Evolutionary conservation across 1,284 basidiomycete genomes (phyloP).

Genomic region (Tylopilus sp.): DNA sequence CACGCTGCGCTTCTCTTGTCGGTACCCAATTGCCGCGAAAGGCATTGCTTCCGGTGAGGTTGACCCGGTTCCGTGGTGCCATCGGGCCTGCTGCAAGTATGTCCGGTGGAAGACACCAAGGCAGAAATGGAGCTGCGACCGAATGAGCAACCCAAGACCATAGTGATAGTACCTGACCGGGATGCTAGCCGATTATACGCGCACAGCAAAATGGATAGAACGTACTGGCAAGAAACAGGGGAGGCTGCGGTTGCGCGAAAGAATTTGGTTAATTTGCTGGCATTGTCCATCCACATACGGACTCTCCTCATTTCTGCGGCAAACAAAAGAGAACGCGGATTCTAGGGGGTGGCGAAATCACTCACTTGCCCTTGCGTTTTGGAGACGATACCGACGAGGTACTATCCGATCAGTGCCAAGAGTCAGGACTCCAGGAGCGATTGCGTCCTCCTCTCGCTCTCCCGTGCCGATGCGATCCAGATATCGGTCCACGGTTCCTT

Average conservation of each 20-base stretch:
- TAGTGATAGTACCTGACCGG: not conserved
- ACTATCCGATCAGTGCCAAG: not conserved
- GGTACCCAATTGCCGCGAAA: not conserved
- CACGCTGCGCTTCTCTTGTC: constrained; percentile 2
- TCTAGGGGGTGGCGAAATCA: not conserved
- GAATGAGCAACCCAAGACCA: constrained; percentile 5
- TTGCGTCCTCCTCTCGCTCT: not conserved
- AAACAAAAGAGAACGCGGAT: not conserved
- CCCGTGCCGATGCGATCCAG: not conserved
- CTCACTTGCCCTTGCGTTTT: not conserved
- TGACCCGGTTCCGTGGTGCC: not conserved
- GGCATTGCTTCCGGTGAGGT: not conserved
- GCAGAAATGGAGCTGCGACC: constrained; percentile 15
- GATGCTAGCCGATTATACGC: not conserved
- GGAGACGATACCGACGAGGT: not conserved
- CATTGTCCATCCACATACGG: not conserved
- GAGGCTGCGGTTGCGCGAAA: not conserved
- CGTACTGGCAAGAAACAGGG: not conserved
- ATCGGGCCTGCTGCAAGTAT: constrained; percentile 4
- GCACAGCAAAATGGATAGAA: constrained; percentile 1
- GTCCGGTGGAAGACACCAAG: constrained; percentile 4
- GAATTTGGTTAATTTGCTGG: not conserved
- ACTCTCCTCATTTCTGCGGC: not conserved
- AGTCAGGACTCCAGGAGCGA: not conserved
- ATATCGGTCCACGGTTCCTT: constrained; percentile 5